phyloP scores from a whole-genome alignment of 2,329 filamentous ascomycete genomes.

The Phaeophleospora eucalypticola region DNA sequence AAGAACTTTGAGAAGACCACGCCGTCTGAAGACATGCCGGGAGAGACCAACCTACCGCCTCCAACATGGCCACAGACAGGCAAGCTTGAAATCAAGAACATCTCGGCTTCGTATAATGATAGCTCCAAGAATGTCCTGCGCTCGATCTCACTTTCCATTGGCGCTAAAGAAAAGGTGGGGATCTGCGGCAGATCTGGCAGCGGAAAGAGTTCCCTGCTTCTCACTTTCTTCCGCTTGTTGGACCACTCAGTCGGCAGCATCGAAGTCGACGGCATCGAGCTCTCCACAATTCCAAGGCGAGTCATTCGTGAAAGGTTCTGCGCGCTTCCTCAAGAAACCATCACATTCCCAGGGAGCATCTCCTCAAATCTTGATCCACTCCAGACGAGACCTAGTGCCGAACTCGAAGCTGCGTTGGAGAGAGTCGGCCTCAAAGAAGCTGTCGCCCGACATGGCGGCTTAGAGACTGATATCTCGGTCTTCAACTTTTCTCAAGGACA shows the following conservation, averaged over 20 bases:
- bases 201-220: constrained; percentile 50
- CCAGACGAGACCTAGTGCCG: constrained; percentile 34
- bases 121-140: constrained; percentile 38
- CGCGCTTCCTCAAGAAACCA: constrained; percentile 50
- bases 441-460: no score
- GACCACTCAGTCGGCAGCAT: constrained; percentile 43
- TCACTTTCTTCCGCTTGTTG: constrained; percentile 48
- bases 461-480: constrained; percentile 35
- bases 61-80: constrained; percentile 74
- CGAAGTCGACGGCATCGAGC: constrained; percentile 46
- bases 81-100: constrained; percentile 65
- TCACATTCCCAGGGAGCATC: constrained; percentile 47
- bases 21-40: constrained; percentile 51
- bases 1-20: constrained; percentile 49
- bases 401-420: constrained; percentile 42
- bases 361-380: constrained; percentile 48
- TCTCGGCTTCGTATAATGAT: constrained; percentile 38
- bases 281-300: constrained; percentile 42
- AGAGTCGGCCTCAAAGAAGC: constrained; percentile 42
- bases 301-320: constrained; percentile 45
- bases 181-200: constrained; percentile 54
- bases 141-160: constrained; percentile 45
- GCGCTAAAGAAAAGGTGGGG: constrained; percentile 47
- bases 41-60: constrained; percentile 58
- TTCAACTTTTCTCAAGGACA: constrained; percentile 45